phyloP scores from a whole-genome alignment of 2,329 filamentous ascomycete genomes.

The Westerdykella sp. region DNA sequence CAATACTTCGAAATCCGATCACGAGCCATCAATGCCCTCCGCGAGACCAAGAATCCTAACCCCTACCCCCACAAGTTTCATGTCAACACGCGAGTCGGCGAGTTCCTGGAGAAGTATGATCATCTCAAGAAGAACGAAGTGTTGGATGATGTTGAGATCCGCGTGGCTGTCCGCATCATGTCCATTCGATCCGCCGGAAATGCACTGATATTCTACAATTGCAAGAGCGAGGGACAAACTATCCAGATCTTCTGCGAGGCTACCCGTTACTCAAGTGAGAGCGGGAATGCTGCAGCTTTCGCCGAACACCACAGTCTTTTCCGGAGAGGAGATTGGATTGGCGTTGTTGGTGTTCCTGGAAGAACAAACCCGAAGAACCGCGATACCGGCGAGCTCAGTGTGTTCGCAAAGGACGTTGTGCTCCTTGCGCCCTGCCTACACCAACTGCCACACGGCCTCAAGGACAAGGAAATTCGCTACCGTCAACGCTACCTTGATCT shows the following conservation, averaged over 20 bases:
- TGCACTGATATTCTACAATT: constrained; percentile 90
- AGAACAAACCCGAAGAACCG: constrained; percentile 84
- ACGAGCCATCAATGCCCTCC: constrained; percentile 69
- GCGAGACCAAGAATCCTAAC: constrained; percentile 66
- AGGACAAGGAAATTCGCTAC: constrained; percentile 89
- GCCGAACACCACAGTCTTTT: constrained; percentile 85
- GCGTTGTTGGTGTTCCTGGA: constrained; percentile 76
- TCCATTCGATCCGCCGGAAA: constrained; percentile 59
- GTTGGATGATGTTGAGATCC: constrained; percentile 66
- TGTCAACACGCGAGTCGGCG: constrained; percentile 71
- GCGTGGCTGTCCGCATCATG: constrained; percentile 81
- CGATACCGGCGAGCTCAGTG: constrained; percentile 85
- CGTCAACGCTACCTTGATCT: constrained; percentile 91
- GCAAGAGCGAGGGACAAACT: constrained; percentile 67
- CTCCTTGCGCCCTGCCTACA: constrained; percentile 89
- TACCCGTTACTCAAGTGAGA: constrained; percentile 27
- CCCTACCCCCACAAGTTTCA: constrained; percentile 91
- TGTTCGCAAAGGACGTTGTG: constrained; percentile 81
- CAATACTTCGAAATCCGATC: constrained; percentile 98
- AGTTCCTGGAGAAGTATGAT: constrained; percentile 72
- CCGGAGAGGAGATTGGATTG: constrained; percentile 87
- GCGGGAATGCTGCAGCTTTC: constrained; percentile 61
- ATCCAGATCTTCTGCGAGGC: constrained; percentile 87
- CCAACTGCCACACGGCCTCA: constrained; percentile 87
- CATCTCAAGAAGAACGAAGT: constrained; percentile 83